These are phyloP conservation scores for Botrytis paeoniae DNA, from an alignment of 2,329 filamentous ascomycete genomes.

Conservation along the genomic window DNA sequence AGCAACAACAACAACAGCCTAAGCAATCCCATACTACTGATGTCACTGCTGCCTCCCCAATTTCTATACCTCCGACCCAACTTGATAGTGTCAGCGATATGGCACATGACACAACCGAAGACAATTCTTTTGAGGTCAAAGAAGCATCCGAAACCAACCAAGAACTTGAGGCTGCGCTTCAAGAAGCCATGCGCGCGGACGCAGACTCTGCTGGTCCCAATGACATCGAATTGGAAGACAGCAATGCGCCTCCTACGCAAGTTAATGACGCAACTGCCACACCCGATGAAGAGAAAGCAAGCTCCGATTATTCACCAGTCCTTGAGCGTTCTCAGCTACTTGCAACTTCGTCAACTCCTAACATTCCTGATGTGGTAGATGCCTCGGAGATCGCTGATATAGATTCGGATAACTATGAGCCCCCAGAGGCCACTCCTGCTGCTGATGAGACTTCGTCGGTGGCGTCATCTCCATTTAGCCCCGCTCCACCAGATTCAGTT, in stretches of 20 bases:
- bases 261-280: constrained; percentile 20
- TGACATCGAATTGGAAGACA: constrained; percentile 31
- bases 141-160: constrained; percentile 22
- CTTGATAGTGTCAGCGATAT: neutral
- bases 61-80: neutral
- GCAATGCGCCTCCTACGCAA: constrained; percentile 26
- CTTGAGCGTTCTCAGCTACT: constrained; percentile 24
- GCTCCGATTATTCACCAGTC: constrained; percentile 30
- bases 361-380: constrained; percentile 10
- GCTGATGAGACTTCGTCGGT: constrained; percentile 24
- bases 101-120: neutral
- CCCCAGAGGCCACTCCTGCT: constrained; percentile 44
- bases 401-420: constrained; percentile 54
- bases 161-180: constrained; percentile 33
- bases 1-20: neutral
- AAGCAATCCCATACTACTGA: neutral
- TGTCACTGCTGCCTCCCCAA: neutral
- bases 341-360: neutral
- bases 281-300: constrained; percentile 24
- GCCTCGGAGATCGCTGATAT: constrained; percentile 22
- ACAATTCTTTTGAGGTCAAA: neutral
- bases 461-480: constrained; percentile 44
- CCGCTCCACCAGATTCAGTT: constrained; percentile 39
- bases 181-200: constrained; percentile 33
- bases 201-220: constrained; percentile 28